Conservation (phyloP, 352 stramenopile species). For the Phytophthora cryptogea region DNA sequence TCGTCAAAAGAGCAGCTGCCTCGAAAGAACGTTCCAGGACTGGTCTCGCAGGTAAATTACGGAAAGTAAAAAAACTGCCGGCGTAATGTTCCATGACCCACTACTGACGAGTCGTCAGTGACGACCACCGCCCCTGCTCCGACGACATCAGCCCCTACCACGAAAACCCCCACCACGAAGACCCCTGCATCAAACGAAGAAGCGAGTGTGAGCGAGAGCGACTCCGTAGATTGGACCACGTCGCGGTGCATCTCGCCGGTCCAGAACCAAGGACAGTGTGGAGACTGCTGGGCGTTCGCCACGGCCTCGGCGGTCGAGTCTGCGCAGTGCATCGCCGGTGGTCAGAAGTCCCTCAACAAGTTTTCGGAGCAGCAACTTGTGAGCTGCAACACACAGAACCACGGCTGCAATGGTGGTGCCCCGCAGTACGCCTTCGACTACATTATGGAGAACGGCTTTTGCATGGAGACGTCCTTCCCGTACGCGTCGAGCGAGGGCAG, state of each 20-base stretch:
- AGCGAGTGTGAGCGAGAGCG: conserved; percentile 6
- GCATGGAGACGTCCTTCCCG: conserved; percentile 62
- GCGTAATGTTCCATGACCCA: too few relatives aligned
- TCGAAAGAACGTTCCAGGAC: too few relatives aligned
- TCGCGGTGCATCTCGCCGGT: conserved; percentile 44
- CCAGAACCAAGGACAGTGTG: conserved; percentile 95
- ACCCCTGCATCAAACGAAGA: conserved; percentile 2
- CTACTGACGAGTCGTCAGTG: too few relatives aligned
- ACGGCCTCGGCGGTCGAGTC: conserved; percentile 87
- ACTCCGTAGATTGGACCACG: conserved; percentile 31
- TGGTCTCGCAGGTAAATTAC: too few relatives aligned
- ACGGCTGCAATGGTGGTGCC: conserved; percentile 87
- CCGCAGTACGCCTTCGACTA: conserved; percentile 90
- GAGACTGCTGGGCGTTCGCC: conserved; percentile 96
- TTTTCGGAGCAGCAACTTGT: conserved; percentile 92
- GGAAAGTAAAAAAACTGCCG: too few relatives aligned
- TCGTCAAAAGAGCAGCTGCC: too few relatives aligned
- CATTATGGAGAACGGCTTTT: conserved; percentile 79
- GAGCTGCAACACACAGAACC: conserved; percentile 81
- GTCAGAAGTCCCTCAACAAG: conserved; percentile 60
- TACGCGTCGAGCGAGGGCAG: conserved; percentile 56
- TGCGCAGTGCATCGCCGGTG: conserved; percentile 75
- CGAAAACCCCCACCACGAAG: not conserved
- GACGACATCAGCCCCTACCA: not conserved
- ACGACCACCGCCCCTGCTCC: not conserved